A percentile compares a stretch with the other conserved stretches of the same genome.
Conservation (phyloP, 2,329 filamentous ascomycete genomes). For the Fusarium buxicola region DNA sequence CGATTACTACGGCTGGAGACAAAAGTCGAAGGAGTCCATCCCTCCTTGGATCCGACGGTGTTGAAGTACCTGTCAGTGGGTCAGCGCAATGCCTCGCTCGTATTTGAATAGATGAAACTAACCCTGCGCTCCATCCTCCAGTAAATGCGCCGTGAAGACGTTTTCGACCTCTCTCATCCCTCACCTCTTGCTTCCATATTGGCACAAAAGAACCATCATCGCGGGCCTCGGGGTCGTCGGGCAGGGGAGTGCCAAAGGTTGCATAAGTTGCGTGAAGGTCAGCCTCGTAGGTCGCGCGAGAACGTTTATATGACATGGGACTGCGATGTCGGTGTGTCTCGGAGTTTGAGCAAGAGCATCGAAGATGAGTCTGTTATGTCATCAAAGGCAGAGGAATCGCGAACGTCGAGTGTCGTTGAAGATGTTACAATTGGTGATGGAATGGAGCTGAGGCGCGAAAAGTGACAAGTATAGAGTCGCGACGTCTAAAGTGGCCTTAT, state of each 20-base stretch:
- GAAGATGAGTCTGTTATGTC: conserved; percentile 2
- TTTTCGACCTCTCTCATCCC: conserved; percentile 90
- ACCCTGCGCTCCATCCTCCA: conserved; percentile 96
- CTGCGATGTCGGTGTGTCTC: conserved; percentile 12
- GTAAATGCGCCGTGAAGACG: conserved; percentile 96
- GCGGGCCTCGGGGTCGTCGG: conserved; percentile 79
- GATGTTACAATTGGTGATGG: conserved; percentile 12
- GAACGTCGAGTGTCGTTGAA: neutral
- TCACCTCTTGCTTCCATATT: conserved; percentile 98
- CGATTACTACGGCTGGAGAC: conserved; percentile 88
- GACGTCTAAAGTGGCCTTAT: conserved; percentile 35
- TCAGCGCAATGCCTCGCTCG: conserved; percentile 17
- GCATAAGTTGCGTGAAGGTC: conserved; percentile 81
- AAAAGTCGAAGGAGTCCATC: conserved; percentile 93
- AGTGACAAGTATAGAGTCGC: conserved; percentile 16
- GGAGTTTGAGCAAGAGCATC: conserved; percentile 26
- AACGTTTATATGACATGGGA: conserved; percentile 82
- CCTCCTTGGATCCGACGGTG: conserved; percentile 97
- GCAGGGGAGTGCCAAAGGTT: conserved; percentile 86
- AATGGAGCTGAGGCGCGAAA: conserved; percentile 28
- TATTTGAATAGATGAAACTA: conserved; percentile 52
- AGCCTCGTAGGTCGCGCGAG: conserved; percentile 80
- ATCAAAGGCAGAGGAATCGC: conserved; percentile 6
- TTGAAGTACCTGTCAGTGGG: conserved; percentile 82
- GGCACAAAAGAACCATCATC: conserved; percentile 95